phyloP scores from a whole-genome alignment of 1,284 basidiomycete species.

The Fomitopsis palustris region DNA sequence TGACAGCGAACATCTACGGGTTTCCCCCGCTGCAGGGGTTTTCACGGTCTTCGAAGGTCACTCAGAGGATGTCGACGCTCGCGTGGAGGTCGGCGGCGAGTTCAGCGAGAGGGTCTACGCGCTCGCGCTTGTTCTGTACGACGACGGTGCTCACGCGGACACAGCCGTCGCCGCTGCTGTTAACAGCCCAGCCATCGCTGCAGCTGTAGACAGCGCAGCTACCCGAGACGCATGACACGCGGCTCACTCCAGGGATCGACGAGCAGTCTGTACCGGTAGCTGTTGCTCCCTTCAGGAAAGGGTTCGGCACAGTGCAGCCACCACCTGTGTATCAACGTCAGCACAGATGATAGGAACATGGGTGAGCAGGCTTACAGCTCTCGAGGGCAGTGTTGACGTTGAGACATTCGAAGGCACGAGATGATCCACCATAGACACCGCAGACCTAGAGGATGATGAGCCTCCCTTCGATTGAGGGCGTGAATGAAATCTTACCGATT shows the following conservation, averaged over 20 bases:
- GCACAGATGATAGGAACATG: not conserved
- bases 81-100: no score
- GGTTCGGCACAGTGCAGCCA: conserved; percentile 25
- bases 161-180: conserved; percentile 12
- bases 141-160: not conserved
- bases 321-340: conserved; percentile 22
- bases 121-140: not conserved
- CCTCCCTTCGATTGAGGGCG: not conserved
- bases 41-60: no score
- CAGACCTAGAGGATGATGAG: conserved; percentile 18
- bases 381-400: conserved; percentile 25
- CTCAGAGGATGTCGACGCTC: no score
- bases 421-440: conserved; percentile 18
- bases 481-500: conserved; percentile 7
- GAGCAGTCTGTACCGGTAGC: conserved; percentile 29
- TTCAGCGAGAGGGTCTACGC: not conserved
- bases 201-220: conserved; percentile 29
- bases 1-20: no score
- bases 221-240: conserved; percentile 28
- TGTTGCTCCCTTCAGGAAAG: conserved; percentile 9
- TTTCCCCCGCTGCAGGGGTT: no score
- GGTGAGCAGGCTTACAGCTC: conserved; percentile 24
- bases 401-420: conserved; percentile 27
- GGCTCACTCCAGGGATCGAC: conserved; percentile 25
- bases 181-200: conserved; percentile 22